Base-by-base conservation (phyloP, 1,284 basidiomycete genomes). In the Megacollybia platyphylla region DNA sequence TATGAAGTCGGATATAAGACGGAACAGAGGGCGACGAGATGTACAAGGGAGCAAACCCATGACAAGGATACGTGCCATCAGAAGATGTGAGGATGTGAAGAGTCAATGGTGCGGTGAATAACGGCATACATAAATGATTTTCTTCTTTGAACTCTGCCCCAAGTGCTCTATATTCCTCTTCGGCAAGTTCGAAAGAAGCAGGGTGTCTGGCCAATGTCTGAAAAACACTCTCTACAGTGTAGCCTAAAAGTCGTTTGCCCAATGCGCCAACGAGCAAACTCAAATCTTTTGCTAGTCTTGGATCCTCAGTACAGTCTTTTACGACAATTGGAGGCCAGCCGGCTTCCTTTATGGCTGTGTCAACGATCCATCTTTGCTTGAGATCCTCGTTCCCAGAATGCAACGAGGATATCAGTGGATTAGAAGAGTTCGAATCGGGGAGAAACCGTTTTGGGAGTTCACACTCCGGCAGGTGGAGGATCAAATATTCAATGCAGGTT, bases 1-100 rank as follows among this genome's bases (percentile, higher is more conserved):
- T 70, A 52, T 94, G 79, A 0, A 97, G 73, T 28, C 88, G 79
- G 48, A 96, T 68, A 58, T 96, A 97, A 0, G 89, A 73, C 0
- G 92, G 77, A 5, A 87, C 65, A 0, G 73, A 73, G 0, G 62
- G 56, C 1, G 89, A 91, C 0, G 81, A 73, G 44, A 96, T 61
- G 56, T 81, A 93, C 58, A 92, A 77, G 0, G 90, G 89, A 4
- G 77, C 67, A 46, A 69, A 68, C 3, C 64, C 65, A 36, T 67
- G 56, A 30, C 73, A 65, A 10, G 79, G 73, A 54, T 79, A 80
- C 4, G 64, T 55, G 43, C 70, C 67, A n/a, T 65, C 55, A 1
- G 60, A 48, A 40, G 79, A 73, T 29, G 79, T 64, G 28, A 85
- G 57, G 45, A 92, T 63, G 47, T 88, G 80, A 2, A 94, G 67